Base-by-base conservation (phyloP, 1,139 yeast genomes). In the Eremothecium gossypii region DNA sequence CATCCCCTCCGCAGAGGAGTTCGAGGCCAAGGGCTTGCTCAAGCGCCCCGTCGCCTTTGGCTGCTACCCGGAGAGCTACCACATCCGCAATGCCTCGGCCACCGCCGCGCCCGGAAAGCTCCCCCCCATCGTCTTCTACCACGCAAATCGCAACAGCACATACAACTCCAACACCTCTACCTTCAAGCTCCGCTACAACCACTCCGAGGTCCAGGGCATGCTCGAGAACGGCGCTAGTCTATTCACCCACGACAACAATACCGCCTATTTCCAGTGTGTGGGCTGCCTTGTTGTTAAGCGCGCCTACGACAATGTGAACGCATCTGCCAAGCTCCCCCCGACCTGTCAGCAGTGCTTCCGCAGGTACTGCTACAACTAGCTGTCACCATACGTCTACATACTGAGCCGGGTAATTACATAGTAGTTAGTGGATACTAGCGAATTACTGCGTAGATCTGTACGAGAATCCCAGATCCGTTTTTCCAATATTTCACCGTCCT, bases 281-380 rank as follows among this genome's bases (percentile, higher is more conserved):
- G 77, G 75, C 8, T 80, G 87, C 61, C 74, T 83, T 1, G 59
- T 77, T 20, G 49, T 78, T 14, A 77, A 77, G 50, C 63, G 85
- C 49, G 67, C 70, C 30, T 71, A 71, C 48, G 84, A 78, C 47
- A 60, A 74, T 39, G 47, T 49, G n/a, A 45, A 40, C 32, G 41
- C 53, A 12, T 57, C 58, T 10, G 57, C 57, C 4, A 32, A 43
- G 20, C 13, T 47, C 6, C 64, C 68, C 6, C 30, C 45, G 7
- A 55, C 58, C 40, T 72, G 76, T 51, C 32, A 45, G 1, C 36
- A 45, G 28, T 72, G 76, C 50, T 71, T 61, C 44, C 45, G 54
- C 9, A 53, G 57, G 27, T 70, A 68, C 45, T 72, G 76, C 51
- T 66, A 54, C 43, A 59, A 55, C 41, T 61, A 42, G 35, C n/a